Conservation (phyloP, 768 basidiomycete species). For the Cystofilobasidium capitatum region DNA sequence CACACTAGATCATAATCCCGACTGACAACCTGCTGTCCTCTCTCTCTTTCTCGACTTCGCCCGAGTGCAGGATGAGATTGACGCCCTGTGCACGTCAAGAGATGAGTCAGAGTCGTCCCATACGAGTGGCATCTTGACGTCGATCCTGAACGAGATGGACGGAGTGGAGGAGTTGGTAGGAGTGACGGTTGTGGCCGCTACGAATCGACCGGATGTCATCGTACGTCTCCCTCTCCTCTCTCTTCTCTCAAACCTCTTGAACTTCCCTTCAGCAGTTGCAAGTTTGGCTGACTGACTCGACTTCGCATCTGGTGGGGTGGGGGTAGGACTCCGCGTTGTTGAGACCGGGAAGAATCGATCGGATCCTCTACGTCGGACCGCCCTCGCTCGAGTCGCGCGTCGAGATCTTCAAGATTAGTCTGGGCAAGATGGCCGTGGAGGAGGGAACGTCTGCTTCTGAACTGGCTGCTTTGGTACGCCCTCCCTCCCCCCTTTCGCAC, state of each 20-base stretch:
- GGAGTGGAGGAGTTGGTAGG: conserved; percentile 89
- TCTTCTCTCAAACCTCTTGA: background rate
- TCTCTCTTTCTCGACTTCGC: background rate
- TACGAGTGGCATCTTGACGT: conserved; percentile 85
- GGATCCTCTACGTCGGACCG: conserved; percentile 86
- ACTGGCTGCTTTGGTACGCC: conserved; percentile 58
- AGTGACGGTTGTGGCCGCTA: conserved; percentile 92
- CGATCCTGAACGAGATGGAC: conserved; percentile 94
- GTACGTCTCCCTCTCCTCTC: conserved; percentile 44
- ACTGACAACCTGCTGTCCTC: background rate
- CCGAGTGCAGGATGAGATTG: conserved; percentile 78
- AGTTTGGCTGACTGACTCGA: too few relatives aligned
- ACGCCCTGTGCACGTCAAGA: conserved; percentile 77
- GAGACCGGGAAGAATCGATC: conserved; percentile 88
- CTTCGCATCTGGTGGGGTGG: too few relatives aligned
- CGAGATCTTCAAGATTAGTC: conserved; percentile 75
- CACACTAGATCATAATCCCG: background rate
- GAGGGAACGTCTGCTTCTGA: conserved; percentile 55
- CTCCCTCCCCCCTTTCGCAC: background rate
- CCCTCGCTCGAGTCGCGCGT: conserved; percentile 68
- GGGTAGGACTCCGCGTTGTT: conserved; percentile 82
- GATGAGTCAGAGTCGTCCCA: conserved; percentile 49
- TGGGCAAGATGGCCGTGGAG: conserved; percentile 69
- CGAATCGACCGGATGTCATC: conserved; percentile 87
- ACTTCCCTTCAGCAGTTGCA: too few relatives aligned